Evolutionary conservation across 768 basidiomycete genomes (phyloP).

Genomic region (Mycena venus): DNA sequence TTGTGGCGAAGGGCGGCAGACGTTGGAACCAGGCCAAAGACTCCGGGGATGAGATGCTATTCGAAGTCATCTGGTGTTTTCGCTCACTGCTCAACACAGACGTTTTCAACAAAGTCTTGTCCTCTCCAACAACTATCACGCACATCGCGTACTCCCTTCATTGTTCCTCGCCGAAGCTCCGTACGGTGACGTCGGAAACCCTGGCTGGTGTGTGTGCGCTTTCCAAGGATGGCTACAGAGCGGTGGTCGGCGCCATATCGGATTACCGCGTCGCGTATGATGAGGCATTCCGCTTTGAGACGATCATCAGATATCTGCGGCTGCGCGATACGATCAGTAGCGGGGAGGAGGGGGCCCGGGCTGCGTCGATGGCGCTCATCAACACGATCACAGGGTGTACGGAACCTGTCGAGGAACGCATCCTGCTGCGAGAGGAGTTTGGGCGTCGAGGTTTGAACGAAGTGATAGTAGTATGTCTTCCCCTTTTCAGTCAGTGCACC

Average conservation of each 20-base stretch:
- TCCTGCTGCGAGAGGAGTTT: constrained; percentile 87
- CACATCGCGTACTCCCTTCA: constrained; percentile 25
- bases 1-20: constrained; percentile 80
- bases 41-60: constrained; percentile 70
- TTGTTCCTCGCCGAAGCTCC: constrained; percentile 54
- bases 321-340: constrained; percentile 59
- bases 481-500: too few relatives aligned
- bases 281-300: constrained; percentile 86
- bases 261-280: constrained; percentile 81
- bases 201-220: constrained; percentile 89
- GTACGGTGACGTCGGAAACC: constrained; percentile 79
- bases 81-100: constrained; percentile 88
- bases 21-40: constrained; percentile 71
- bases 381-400: constrained; percentile 86
- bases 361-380: constrained; percentile 80
- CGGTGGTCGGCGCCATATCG: constrained; percentile 82
- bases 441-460: constrained; percentile 87
- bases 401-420: constrained; percentile 82
- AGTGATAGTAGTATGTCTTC: constrained; percentile 79
- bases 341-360: constrained; percentile 84
- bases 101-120: not conserved
- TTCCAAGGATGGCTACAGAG: constrained; percentile 71
- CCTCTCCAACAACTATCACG: constrained; percentile 19
- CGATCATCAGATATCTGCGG: constrained; percentile 73
- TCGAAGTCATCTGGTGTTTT: constrained; percentile 85